Conservation (phyloP, 2,329 filamentous ascomycete species). For the Aspergillus sp. region DNA sequence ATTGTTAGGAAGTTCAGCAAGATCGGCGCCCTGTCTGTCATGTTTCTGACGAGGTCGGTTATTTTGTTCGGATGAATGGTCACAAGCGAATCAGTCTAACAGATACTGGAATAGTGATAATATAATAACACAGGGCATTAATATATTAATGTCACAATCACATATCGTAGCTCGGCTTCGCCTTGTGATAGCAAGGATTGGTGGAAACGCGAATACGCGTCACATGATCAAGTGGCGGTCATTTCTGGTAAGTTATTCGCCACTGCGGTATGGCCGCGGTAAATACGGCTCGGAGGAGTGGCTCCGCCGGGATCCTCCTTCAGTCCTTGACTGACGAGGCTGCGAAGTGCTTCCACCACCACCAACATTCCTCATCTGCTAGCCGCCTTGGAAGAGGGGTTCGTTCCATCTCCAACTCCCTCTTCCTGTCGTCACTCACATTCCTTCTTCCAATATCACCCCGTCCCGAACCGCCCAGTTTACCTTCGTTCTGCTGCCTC, state of each 20-base stretch:
- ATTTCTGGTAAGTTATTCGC: neutral
- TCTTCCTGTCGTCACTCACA: constrained; percentile 13
- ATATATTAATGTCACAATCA: neutral
- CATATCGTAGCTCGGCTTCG: neutral
- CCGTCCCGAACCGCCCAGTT: neutral
- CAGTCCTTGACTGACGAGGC: neutral
- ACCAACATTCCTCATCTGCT: neutral
- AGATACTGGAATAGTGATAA: neutral
- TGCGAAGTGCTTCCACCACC: constrained; percentile 1
- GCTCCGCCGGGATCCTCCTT: neutral
- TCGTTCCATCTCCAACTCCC: constrained; percentile 3
- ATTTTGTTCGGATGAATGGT: neutral
- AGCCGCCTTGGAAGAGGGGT: constrained; percentile 7
- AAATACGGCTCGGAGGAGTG: neutral
- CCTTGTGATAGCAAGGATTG: neutral
- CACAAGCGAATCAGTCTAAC: neutral
- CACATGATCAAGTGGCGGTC: neutral
- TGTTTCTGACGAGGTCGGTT: neutral
- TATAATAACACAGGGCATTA: neutral
- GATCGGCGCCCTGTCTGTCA: neutral
- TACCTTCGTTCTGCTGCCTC: constrained; percentile 8
- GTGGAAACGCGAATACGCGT: neutral
- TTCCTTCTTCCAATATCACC: constrained; percentile 5
- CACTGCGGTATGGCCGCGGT: neutral
- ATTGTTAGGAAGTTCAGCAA: neutral